Evolutionary conservation across 1,284 basidiomycete species (phyloP), one percentile per base, ranked within the genome.

Genomic region (Malassezia psittaci): DNA sequence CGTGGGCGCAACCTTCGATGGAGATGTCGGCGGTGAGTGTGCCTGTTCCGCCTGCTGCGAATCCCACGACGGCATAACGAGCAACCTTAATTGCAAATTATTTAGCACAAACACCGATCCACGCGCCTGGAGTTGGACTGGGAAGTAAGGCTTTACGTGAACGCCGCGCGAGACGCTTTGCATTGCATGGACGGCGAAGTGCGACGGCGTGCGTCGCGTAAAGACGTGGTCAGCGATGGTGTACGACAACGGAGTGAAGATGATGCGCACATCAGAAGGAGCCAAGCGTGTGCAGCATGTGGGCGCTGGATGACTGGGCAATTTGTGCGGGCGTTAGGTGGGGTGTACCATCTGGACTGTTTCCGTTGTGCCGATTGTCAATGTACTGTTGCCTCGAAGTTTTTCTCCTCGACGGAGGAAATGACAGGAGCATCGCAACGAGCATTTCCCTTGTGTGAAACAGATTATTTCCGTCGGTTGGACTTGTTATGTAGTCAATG

Each of bases 401-500:
- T 99, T 80, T 99, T 99, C 77, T 93, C 94, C 9, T 69, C 71
- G 32, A 74, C 71, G 34, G 68, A 69, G 35, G 72, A 74, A 37
- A 72, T 72, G 34, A 88, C 96, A 69, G 89, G 94, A 69, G 85
- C 86, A 18, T 49, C 57, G 0, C 61, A 65, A 11, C 59, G 62
- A 36, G 62, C 69, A 37, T 74, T 73, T 48, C 69, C 72, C 1
- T 62, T 71, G 24, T 98, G 94, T 77, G 93, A 98, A 69, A 84
- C 88, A 54, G 94, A 98, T 76, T 98, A 98, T 77, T 99, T 99
- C 77, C 83, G 89, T 63, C 83, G 94, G 47, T 81, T 99, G 52
- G 90, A 91, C 77, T 82, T 99, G 67, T 90, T 99, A 62, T 99
- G 94, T 76, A 87, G 86, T 45, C 93, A 96, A 77, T 98, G 93